phyloP scores from a whole-genome alignment of 257 asterid species.

The Nicotiana sylvestris region DNA sequence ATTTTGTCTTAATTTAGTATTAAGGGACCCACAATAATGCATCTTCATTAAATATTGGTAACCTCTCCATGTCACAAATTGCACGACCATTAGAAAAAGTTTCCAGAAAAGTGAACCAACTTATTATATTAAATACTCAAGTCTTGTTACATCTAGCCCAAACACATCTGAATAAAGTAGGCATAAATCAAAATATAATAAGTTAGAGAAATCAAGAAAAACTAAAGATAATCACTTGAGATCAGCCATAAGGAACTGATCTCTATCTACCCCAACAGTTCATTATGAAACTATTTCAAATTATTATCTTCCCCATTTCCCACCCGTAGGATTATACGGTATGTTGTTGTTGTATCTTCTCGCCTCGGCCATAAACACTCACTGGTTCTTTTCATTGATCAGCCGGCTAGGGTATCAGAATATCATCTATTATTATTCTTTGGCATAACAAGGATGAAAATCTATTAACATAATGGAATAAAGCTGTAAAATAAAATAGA shows the following conservation, averaged over 20 bases:
- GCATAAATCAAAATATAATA: slow-evolving; percentile 10
- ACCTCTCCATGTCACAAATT: slow-evolving; percentile 36
- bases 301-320: background rate
- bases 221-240: slow-evolving; percentile 17
- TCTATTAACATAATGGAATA: background rate
- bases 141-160: slow-evolving; percentile 7
- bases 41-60: slow-evolving; percentile 34
- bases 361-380: background rate
- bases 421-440: background rate
- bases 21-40: slow-evolving; percentile 42
- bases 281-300: background rate
- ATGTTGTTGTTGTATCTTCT: background rate
- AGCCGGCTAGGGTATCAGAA: slow-evolving; percentile 2
- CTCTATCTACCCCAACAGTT: background rate
- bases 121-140: background rate
- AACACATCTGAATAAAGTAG: background rate
- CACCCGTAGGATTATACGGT: too few species aligned
- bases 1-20: slow-evolving; percentile 31
- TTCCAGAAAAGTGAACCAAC: background rate
- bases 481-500: background rate
- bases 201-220: background rate
- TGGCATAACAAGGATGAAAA: background rate
- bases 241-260: slow-evolving; percentile 8
- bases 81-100: slow-evolving; percentile 20
- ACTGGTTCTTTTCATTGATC: background rate